A percentile compares a stretch with the other conserved stretches of the same genome.
These are phyloP conservation scores for Myxozyma sirexii DNA, from an alignment of 805 yeast genomes.

Conservation along the genomic window DNA sequence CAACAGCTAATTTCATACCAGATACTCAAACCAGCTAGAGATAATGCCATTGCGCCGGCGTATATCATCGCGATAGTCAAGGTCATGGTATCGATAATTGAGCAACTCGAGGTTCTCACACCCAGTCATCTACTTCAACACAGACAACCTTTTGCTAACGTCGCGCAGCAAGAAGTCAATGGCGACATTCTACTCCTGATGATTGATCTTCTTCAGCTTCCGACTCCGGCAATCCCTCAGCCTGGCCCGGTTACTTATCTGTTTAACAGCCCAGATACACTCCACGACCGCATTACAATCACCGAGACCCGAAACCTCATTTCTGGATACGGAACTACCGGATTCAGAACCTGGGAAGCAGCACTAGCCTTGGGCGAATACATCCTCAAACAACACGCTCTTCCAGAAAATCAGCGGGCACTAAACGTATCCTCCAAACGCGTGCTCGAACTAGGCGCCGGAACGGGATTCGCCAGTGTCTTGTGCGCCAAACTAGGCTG, in stretches of 20 bases:
- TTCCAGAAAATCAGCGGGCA: neutral
- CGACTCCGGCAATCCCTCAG: neutral
- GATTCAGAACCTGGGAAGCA: constrained; percentile 93
- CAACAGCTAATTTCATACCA: neutral
- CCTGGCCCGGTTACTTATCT: constrained; percentile 23
- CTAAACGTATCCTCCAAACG: constrained; percentile 29
- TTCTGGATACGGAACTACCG: constrained; percentile 70
- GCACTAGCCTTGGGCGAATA: constrained; percentile 66
- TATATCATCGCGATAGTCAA: constrained; percentile 11
- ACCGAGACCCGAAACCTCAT: constrained; percentile 38
- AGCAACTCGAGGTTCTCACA: constrained; percentile 1
- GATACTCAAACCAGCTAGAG: constrained; percentile 3
- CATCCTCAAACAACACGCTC: constrained; percentile 39
- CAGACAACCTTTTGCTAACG: no score
- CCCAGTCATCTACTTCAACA: no score
- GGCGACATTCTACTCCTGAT: constrained; percentile 11
- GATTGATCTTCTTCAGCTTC: neutral
- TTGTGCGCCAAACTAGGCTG: constrained; percentile 37
- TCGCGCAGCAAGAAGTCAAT: constrained; percentile 17
- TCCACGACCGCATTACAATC: constrained; percentile 22
- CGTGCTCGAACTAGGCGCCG: constrained; percentile 80
- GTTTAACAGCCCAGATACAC: neutral
- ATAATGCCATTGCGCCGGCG: constrained; percentile 1
- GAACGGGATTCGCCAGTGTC: constrained; percentile 80
- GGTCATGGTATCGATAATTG: constrained; percentile 1